phyloP scores from a whole-genome alignment of 2,329 filamentous ascomycete genomes.

The Aspergillus chevalieri region DNA sequence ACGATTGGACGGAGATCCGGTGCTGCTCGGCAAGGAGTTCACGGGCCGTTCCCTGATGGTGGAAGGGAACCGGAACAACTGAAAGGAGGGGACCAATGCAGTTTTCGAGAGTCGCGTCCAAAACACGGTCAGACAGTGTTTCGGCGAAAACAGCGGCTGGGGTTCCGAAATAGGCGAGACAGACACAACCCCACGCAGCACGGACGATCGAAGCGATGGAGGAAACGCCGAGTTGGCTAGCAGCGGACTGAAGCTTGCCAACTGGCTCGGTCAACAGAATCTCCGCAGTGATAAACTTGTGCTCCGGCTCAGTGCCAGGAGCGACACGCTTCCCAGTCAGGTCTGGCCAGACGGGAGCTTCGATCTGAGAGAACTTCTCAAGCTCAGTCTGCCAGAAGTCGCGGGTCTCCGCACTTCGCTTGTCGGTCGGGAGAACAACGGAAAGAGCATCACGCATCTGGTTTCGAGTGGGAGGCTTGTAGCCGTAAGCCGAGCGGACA shows the following conservation, averaged over 20 bases:
- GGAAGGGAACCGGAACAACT: conserved; percentile 29
- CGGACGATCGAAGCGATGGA: conserved; percentile 25
- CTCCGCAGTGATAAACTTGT: conserved; percentile 14
- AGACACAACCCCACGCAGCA: conserved; percentile 24
- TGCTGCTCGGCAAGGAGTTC: conserved; percentile 21
- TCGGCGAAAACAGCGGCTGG: conserved; percentile 26
- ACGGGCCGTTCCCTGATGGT: conserved; percentile 16
- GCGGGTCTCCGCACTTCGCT: conserved; percentile 10
- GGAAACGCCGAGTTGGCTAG: conserved; percentile 18
- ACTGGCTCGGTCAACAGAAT: conserved; percentile 10
- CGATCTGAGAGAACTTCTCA: conserved; percentile 15
- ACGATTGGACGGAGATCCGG: conserved; percentile 18
- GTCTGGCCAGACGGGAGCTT: conserved; percentile 23
- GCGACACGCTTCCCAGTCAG: conserved; percentile 16
- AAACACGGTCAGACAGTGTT: conserved; percentile 26
- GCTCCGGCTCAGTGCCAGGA: conserved; percentile 8
- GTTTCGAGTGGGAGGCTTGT: conserved; percentile 14
- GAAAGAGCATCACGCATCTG: conserved; percentile 24
- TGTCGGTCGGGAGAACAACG: conserved; percentile 13
- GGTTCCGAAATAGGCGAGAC: conserved; percentile 20
- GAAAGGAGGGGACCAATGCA: conserved; percentile 28
- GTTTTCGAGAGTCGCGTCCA: conserved; percentile 21
- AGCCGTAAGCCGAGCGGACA: conserved; percentile 18
- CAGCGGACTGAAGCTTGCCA: conserved; percentile 12
- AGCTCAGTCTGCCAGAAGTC: conserved; percentile 22